Conservation (phyloP, 257 asterid species). For the Plectranthus barbatus region DNA sequence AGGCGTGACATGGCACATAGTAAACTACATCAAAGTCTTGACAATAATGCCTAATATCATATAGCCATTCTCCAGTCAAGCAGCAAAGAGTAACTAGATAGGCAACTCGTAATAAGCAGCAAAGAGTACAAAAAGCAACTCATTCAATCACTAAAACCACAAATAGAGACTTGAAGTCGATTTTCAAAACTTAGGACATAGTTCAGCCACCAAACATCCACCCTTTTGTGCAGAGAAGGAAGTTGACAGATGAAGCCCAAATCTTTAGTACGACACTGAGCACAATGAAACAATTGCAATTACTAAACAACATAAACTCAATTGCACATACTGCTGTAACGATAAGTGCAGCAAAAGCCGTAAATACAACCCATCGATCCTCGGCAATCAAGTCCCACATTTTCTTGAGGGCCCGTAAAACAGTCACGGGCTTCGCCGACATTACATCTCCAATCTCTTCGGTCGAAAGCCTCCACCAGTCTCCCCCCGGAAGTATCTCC, state of each 20-base stretch:
- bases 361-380: constrained; percentile 75
- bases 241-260: background rate
- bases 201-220: background rate
- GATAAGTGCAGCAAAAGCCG: constrained; percentile 69
- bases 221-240: background rate
- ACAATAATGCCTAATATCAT: background rate
- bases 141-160: background rate
- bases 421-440: constrained; percentile 83
- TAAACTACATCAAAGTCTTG: constrained; percentile 8
- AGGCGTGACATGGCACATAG: background rate
- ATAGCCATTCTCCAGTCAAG: constrained; percentile 5
- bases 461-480: constrained; percentile 75
- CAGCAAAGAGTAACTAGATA: background rate
- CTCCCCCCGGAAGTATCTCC: constrained; percentile 68
- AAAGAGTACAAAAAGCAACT: background rate
- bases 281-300: background rate
- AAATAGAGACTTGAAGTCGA: background rate
- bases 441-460: constrained; percentile 41
- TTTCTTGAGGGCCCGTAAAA: constrained; percentile 54
- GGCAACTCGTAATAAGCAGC: background rate
- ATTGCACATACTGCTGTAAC: constrained; percentile 73
- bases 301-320: background rate
- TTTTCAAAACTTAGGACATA: background rate
- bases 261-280: background rate
- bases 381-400: constrained; percentile 84